Evolutionary conservation across 164 flowering plant genomes (phyloP).

Genomic region (Nymphaea colorata): DNA sequence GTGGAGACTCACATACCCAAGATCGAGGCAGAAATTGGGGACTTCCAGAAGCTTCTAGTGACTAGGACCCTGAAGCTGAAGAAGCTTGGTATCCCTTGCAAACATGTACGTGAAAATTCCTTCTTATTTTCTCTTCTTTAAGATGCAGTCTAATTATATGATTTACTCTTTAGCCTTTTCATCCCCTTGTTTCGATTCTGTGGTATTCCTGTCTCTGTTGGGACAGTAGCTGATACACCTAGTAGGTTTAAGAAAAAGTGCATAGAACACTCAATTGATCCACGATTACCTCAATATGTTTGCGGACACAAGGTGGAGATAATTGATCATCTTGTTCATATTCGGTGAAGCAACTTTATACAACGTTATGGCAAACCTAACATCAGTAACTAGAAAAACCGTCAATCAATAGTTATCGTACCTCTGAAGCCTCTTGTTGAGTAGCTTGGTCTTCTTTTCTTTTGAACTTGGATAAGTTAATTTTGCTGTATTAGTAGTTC

Average conservation of each 20-base stretch:
- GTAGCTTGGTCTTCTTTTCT: not conserved
- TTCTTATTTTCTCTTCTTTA: not conserved
- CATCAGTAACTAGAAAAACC: not conserved
- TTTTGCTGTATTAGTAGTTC: not conserved
- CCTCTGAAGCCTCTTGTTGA: not conserved
- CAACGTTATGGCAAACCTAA: not conserved
- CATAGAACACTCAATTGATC: not conserved
- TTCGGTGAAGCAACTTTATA: not conserved
- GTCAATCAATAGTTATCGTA: not conserved
- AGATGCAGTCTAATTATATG: no score
- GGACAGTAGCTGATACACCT: not conserved
- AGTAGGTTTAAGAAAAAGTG: not conserved
- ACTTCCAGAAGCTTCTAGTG: constrained; percentile 73
- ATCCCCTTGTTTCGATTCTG: not conserved
- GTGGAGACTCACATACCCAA: constrained; percentile 61
- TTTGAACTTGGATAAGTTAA: not conserved
- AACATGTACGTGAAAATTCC: constrained; percentile 36
- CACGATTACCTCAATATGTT: not conserved
- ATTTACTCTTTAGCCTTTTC: not conserved
- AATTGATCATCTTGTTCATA: not conserved
- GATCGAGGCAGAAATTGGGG: constrained; percentile 81
- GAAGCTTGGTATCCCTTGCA: constrained; percentile 76
- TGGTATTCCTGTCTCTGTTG: no score
- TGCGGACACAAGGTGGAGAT: not conserved
- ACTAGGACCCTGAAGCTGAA: constrained; percentile 75